These are phyloP conservation scores for Clonostachys rhizophaga DNA, from an alignment of 2,329 filamentous ascomycete species.

Conservation along the genomic window DNA sequence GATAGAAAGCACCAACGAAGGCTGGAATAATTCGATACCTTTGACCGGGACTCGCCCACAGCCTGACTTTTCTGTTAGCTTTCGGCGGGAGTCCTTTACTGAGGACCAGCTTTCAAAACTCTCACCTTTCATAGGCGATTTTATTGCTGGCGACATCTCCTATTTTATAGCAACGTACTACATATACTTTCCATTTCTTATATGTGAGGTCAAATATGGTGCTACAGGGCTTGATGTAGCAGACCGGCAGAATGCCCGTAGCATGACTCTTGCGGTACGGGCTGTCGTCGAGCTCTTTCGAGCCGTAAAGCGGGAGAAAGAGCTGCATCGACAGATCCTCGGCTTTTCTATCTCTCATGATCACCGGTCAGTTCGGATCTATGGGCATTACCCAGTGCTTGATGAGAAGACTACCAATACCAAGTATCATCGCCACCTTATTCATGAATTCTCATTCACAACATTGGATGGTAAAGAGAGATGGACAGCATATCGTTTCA, in stretches of 20 bases:
- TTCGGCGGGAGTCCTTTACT: conserved; percentile 33
- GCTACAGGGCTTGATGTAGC: conserved; percentile 25
- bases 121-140: conserved; percentile 22
- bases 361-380: conserved; percentile 23
- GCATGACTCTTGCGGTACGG: conserved; percentile 30
- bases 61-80: conserved; percentile 37
- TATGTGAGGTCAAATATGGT: conserved; percentile 41
- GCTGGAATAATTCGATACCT: conserved; percentile 32
- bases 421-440: conserved; percentile 29
- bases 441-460: conserved; percentile 24
- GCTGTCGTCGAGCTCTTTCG: conserved; percentile 31
- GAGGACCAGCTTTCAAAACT: conserved; percentile 33
- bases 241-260: conserved; percentile 33
- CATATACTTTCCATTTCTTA: conserved; percentile 44
- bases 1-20: conserved; percentile 26
- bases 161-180: conserved; percentile 36
- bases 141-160: conserved; percentile 9
- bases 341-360: conserved; percentile 33
- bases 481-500: conserved; percentile 4
- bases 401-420: conserved; percentile 19
- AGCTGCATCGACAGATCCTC: conserved; percentile 33
- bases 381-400: conserved; percentile 29
- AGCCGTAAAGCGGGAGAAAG: conserved; percentile 22
- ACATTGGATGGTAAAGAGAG: conserved; percentile 1
- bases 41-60: conserved; percentile 28